These are phyloP conservation scores for Solanum bulbocastanum DNA, from an alignment of 257 asterid genomes.

Conservation along the genomic window DNA sequence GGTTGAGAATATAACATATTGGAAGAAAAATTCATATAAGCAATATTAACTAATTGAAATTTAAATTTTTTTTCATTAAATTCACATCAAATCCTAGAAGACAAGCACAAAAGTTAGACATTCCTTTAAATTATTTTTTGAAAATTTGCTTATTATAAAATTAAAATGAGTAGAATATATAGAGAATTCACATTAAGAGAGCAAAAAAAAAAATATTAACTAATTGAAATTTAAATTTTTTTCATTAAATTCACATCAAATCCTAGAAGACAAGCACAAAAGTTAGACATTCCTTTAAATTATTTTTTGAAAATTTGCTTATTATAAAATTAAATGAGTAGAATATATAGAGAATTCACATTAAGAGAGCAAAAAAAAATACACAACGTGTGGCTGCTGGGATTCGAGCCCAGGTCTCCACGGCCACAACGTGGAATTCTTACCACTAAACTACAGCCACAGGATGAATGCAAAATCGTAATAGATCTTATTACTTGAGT, in stretches of 20 bases:
- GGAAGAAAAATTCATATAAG: not conserved
- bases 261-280: not conserved
- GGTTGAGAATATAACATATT: not conserved
- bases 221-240: not conserved
- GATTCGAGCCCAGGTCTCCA: conserved; percentile 99
- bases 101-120: not conserved
- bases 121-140: not conserved
- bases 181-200: not conserved
- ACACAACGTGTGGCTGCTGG: conserved; percentile 83
- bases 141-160: not conserved
- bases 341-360: too few species aligned
- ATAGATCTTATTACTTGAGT: too few species aligned
- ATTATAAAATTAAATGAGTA: not conserved
- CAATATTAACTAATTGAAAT: not conserved
- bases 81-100: not conserved
- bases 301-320: not conserved
- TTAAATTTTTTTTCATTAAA: not conserved
- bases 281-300: not conserved
- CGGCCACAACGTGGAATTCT: conserved; percentile 99
- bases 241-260: not conserved
- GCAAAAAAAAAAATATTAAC: not conserved
- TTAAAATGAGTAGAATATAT: not conserved
- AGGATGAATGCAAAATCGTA: too few species aligned
- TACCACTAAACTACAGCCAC: conserved; percentile 97
- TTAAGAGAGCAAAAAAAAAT: too few species aligned